Conservation (phyloP, 2,329 filamentous ascomycete species). For the Aspergillus ochraceus region DNA sequence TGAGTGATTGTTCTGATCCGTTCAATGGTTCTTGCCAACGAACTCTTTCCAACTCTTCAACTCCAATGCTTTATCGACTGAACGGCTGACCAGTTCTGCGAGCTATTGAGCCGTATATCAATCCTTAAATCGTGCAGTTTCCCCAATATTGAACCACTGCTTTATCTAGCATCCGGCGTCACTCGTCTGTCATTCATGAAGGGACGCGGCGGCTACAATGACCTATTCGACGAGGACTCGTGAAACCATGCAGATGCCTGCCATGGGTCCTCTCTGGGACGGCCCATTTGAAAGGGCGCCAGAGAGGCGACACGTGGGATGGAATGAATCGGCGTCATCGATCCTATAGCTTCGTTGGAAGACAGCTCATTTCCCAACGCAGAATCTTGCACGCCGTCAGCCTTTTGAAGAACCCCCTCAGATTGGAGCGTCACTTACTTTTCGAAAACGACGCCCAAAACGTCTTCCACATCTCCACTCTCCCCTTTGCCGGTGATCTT, state of each 20-base stretch:
- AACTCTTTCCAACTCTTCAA: not conserved
- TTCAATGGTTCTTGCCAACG: not conserved
- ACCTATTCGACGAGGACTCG: slow-evolving; percentile 18
- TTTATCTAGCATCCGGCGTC: not conserved
- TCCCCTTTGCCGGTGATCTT: slow-evolving; percentile 85
- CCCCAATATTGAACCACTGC: not conserved
- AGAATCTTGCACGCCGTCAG: slow-evolving; percentile 48
- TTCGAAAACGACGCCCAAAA: slow-evolving; percentile 94
- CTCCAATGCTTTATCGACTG: not conserved
- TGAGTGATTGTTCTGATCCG: not conserved
- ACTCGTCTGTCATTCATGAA: slow-evolving; percentile 16
- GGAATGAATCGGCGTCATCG: not conserved
- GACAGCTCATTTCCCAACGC: slow-evolving; percentile 40
- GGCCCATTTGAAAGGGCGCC: no score
- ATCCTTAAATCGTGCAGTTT: not conserved
- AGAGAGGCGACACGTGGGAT: not conserved
- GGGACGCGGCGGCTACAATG: slow-evolving; percentile 38
- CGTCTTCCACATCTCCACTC: slow-evolving; percentile 87
- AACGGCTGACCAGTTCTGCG: not conserved
- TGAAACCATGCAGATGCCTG: not conserved
- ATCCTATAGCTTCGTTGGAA: not conserved
- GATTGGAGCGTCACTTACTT: slow-evolving; percentile 63
- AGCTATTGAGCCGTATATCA: not conserved
- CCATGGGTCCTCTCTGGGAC: not conserved
- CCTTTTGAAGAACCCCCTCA: slow-evolving; percentile 6